A percentile compares a stretch with the other conserved stretches of the same genome.
Evolutionary conservation across 176 grass and related monocot genomes (phyloP).

Genomic region (Zea mays): Zm-B73-REFERENCE-NAM-5.0 NC_050098.1:39500501-39501000

Average conservation of each 20-base stretch:
- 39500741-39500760: constrained; percentile 92
- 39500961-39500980: too few species aligned
- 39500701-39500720: constrained; percentile 90
- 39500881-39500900: constrained; percentile 38
- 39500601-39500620: constrained; percentile 78
- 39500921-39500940: constrained; percentile 40
- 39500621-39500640: constrained; percentile 88
- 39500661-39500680: constrained; percentile 78
- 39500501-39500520: not conserved
- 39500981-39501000: too few species aligned
- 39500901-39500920: constrained; percentile 27
- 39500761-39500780: constrained; percentile 74
- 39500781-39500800: constrained; percentile 34
- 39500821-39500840: not conserved
- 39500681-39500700: constrained; percentile 87
- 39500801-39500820: constrained; percentile 12
- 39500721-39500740: constrained; percentile 74
- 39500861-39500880: constrained; percentile 26
- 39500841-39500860: not conserved
- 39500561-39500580: constrained; percentile 46
- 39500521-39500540: constrained; percentile 21
- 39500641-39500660: constrained; percentile 70
- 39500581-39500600: constrained; percentile 88
- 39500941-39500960: constrained; percentile 41
- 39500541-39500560: constrained; percentile 25